Evolutionary conservation across 2,329 filamentous ascomycete genomes (phyloP).

Genomic region (Monilinia fructicola): DNA sequence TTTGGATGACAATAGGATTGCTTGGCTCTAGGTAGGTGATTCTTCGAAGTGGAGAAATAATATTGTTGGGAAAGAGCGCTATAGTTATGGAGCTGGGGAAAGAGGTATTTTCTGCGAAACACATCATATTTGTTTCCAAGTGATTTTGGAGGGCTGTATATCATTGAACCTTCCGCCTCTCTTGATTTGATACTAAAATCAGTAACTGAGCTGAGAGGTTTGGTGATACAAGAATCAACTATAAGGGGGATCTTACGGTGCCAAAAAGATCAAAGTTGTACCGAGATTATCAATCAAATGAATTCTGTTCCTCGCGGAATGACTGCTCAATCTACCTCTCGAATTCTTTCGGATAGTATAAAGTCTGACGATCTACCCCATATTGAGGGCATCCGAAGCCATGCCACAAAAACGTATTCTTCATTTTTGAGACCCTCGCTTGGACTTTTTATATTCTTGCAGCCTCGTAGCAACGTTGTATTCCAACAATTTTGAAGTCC

Average conservation of each 20-base stretch:
- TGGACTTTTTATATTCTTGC: too few relatives aligned
- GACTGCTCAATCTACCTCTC: not conserved
- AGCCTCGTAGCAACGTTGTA: too few relatives aligned
- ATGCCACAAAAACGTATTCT: too few relatives aligned
- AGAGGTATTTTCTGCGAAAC: too few relatives aligned
- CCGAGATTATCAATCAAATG: not conserved
- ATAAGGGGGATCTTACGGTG: not conserved
- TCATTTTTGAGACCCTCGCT: too few relatives aligned
- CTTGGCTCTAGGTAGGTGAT: not conserved
- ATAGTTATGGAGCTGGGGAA: not conserved
- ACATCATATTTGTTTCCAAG: not conserved
- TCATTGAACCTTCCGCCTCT: not conserved
- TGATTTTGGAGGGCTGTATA: rapidly evolving
- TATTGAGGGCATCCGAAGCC: not conserved
- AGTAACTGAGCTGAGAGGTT: not conserved
- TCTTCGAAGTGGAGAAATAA: too few relatives aligned
- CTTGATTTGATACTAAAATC: not conserved
- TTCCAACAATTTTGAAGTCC: too few relatives aligned
- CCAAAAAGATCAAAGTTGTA: not conserved
- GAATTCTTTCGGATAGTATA: not conserved
- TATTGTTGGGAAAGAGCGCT: not conserved
- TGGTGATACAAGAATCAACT: not conserved
- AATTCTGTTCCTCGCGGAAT: not conserved
- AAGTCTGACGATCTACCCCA: not conserved
- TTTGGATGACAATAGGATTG: not conserved